A percentile compares a stretch with the other conserved stretches of the same genome.
Evolutionary conservation across 1,139 yeast genomes (phyloP).

Genomic region (Maudiozyma humilis): DNA sequence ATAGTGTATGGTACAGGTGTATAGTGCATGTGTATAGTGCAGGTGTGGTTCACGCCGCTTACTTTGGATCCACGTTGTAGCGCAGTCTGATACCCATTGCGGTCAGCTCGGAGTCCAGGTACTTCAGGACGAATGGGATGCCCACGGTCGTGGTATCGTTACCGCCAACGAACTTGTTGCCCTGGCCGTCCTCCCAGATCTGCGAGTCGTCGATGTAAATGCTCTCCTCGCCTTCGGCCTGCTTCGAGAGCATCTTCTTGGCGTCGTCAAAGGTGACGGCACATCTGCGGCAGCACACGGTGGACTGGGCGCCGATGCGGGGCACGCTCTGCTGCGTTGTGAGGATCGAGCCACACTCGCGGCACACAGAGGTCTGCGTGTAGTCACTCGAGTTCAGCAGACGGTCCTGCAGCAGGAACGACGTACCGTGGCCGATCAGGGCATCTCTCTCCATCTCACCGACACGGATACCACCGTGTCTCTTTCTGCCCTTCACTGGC

Average conservation of each 20-base stretch:
- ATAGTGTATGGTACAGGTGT: not conserved
- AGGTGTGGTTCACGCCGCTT: not conserved
- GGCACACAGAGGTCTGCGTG: constrained; percentile 83
- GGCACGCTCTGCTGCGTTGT: constrained; percentile 89
- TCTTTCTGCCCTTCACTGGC: constrained; percentile 98
- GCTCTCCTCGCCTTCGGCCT: constrained; percentile 29
- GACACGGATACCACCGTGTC: constrained; percentile 98
- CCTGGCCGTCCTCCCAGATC: constrained; percentile 96
- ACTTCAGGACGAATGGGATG: constrained; percentile 91
- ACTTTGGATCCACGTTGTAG: constrained; percentile 66
- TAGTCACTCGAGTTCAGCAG: constrained; percentile 92
- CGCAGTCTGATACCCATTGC: constrained; percentile 97
- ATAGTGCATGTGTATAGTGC: not conserved
- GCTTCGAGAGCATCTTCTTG: constrained; percentile 33
- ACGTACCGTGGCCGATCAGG: constrained; percentile 96
- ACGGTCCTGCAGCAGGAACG: constrained; percentile 90
- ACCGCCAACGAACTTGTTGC: constrained; percentile 87
- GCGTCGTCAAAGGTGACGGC: constrained; percentile 54
- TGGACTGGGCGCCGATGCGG: constrained; percentile 71
- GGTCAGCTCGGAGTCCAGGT: constrained; percentile 87
- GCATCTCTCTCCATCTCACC: constrained; percentile 99
- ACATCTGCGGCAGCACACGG: constrained; percentile 86
- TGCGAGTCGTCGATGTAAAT: constrained; percentile 61
- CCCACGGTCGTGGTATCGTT: constrained; percentile 88
- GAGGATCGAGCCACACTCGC: constrained; percentile 85